Percentiles rank a stretch among this genome's conserved stretches.
Conservation (phyloP, 2,329 filamentous ascomycete species). For the Monosporascus sp. region DNA sequence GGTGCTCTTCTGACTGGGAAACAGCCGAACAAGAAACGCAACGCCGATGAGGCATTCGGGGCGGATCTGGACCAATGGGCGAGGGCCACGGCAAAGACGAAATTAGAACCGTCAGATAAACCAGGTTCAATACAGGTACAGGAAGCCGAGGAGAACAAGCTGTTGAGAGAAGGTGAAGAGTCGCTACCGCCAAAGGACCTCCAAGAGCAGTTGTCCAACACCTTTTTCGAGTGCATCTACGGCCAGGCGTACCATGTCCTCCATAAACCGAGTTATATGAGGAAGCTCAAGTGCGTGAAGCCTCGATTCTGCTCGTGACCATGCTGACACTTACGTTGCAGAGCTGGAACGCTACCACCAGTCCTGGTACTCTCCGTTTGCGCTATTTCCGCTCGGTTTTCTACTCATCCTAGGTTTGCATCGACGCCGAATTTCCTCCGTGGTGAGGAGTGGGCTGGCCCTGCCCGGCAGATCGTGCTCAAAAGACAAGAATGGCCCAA, state of each 20-base stretch:
- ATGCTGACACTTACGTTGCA: constrained; percentile 31
- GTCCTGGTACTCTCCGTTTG: constrained; percentile 92
- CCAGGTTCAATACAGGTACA: constrained; percentile 52
- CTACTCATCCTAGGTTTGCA: constrained; percentile 75
- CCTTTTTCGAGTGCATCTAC: constrained; percentile 94
- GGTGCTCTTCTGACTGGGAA: constrained; percentile 46
- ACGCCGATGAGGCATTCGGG: constrained; percentile 81
- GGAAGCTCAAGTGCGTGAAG: constrained; percentile 61
- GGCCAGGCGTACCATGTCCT: constrained; percentile 91
- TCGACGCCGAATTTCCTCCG: constrained; percentile 76
- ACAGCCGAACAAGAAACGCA: constrained; percentile 68
- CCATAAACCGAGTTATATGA: constrained; percentile 96
- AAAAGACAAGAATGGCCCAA: constrained; percentile 91
- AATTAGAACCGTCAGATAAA: constrained; percentile 40
- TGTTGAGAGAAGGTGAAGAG: constrained; percentile 77
- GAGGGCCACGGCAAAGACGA: constrained; percentile 49
- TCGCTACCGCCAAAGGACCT: constrained; percentile 79
- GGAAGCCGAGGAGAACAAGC: constrained; percentile 67
- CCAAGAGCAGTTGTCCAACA: constrained; percentile 87
- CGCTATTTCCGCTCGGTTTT: constrained; percentile 92
- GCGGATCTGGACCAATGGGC: constrained; percentile 79
- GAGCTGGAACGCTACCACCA: constrained; percentile 74
- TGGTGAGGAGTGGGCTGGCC: constrained; percentile 85
- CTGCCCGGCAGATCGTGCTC: constrained; percentile 81
- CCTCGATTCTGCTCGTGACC: constrained; percentile 4